These are phyloP conservation scores for Dipodascus albidus DNA, from an alignment of 805 yeast species.

Conservation along the genomic window DNA sequence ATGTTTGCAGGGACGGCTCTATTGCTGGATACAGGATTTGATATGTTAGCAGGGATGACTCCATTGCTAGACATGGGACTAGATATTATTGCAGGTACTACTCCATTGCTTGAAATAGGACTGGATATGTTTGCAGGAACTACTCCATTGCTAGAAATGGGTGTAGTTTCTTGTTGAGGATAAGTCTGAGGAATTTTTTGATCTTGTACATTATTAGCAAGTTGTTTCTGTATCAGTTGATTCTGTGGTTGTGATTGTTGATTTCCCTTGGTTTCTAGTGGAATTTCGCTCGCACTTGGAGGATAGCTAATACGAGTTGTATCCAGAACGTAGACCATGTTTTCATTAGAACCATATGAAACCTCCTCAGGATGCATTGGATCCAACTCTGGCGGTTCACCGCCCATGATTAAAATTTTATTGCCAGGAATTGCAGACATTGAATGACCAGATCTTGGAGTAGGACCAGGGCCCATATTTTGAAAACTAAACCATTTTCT, in stretches of 20 bases:
- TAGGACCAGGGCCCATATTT: slow-evolving; percentile 46
- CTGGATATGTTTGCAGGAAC: too few relatives aligned
- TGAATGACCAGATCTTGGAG: slow-evolving; percentile 87
- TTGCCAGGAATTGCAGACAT: slow-evolving; percentile 59
- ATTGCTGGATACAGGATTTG: too few relatives aligned
- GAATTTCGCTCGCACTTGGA: slow-evolving; percentile 11
- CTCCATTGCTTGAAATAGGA: too few relatives aligned
- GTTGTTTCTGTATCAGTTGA: background rate
- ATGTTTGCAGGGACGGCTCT: too few relatives aligned
- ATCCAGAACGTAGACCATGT: slow-evolving; percentile 51
- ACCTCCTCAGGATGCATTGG: slow-evolving; percentile 24
- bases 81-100: too few relatives aligned
- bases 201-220: too few relatives aligned
- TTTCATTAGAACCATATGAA: slow-evolving; percentile 38
- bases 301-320: slow-evolving; percentile 34
- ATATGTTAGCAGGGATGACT: too few relatives aligned
- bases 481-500: slow-evolving; percentile 63
- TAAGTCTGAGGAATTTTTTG: too few relatives aligned
- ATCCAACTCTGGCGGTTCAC: slow-evolving; percentile 53
- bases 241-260: background rate
- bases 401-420: slow-evolving; percentile 80
- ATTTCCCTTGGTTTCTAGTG: background rate
- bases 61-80: too few relatives aligned
- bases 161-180: too few relatives aligned
- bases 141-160: too few relatives aligned